Evolutionary conservation across 139 green algal genomes (phyloP), one percentile per base, ranked within the genome.

Genomic region (Volvox reticuliferus): DNA sequence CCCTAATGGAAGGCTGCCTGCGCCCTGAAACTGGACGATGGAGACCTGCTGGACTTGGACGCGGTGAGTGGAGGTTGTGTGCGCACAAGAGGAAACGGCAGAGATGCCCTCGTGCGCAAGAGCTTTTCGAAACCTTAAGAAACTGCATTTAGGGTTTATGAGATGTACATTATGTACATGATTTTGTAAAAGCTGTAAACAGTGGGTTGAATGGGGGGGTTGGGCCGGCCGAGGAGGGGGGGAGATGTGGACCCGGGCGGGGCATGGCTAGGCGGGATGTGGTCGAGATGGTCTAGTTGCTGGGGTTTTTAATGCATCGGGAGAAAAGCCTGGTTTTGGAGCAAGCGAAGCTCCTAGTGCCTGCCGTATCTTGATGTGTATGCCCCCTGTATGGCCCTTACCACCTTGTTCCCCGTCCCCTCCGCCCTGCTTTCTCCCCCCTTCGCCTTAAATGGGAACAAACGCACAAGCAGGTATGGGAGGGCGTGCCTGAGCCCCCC

Each of bases 1-100:
- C 65, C 65, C 9, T 5, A 73, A 69, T 17, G 12, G 21, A 73
- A 89, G 71, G 61, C 28, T 13, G 73, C 96, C 2, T 97, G 95
- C 73, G 65, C 73, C 0, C 95, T 98, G 69, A n/a, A 71, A 22
- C 90, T 98, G 82, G 92, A 95, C 32, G 91, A 93, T 0, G 92
- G 89, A 0, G 97, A 98, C 78, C 55, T 92, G 13, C 78, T 88
- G 2, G 63, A 84, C 14, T 96, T 98, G 14, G 86, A 96, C 1
- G 95, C 88, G 83, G 96, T 88, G 33, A 33, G 61, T 76, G 55
- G 28, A 24, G 13, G 44, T 18, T 18, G 44, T 9, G 44, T 5
- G 5, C 44, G 9, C 44, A 55, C 5, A 9, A 55, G 44, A 55
- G 44, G 9, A 14, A 55, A 55, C 44, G 9, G 44, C 44, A 22